Percentiles rank a stretch among this genome's conserved stretches.
Conservation (phyloP, 2,329 filamentous ascomycete species). For the Ustulina deusta region DNA sequence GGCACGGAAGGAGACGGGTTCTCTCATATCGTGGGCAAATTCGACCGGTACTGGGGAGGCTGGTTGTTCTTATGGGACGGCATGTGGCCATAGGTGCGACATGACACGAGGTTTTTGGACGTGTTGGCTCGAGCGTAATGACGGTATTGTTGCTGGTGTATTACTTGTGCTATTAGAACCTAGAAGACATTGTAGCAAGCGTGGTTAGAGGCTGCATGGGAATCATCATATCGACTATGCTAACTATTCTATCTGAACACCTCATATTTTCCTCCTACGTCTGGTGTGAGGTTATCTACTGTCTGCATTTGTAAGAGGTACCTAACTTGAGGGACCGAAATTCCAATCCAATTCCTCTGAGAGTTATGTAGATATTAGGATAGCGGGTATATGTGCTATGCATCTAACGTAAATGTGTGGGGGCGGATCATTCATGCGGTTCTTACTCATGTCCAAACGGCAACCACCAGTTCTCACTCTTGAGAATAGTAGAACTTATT, state of each 20-base stretch:
- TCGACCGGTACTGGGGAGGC: constrained; percentile 60
- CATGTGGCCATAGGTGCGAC: constrained; percentile 55
- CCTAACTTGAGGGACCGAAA: not conserved
- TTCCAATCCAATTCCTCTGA: not conserved
- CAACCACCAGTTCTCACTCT: not conserved
- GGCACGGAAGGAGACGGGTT: constrained; percentile 57
- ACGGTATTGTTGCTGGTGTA: constrained; percentile 27
- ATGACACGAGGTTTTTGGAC: not conserved
- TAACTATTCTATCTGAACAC: not conserved
- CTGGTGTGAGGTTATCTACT: not conserved
- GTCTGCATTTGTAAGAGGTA: too few relatives aligned
- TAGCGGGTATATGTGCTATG: constrained; percentile 16
- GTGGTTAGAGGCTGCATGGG: not conserved
- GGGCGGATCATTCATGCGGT: not conserved
- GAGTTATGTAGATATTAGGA: constrained; percentile 8
- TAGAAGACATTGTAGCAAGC: constrained; percentile 20
- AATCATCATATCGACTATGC: not conserved
- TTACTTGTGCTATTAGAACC: constrained; percentile 29
- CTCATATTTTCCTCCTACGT: not conserved
- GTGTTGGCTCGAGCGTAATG: not conserved
- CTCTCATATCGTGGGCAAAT: constrained; percentile 59
- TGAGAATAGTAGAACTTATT: not conserved
- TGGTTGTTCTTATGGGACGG: constrained; percentile 63
- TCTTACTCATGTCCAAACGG: not conserved
- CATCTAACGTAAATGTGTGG: constrained; percentile 11